Evolutionary conservation across 768 basidiomycete species (phyloP).

Genomic region (Rhizopogon salebrosus): DNA sequence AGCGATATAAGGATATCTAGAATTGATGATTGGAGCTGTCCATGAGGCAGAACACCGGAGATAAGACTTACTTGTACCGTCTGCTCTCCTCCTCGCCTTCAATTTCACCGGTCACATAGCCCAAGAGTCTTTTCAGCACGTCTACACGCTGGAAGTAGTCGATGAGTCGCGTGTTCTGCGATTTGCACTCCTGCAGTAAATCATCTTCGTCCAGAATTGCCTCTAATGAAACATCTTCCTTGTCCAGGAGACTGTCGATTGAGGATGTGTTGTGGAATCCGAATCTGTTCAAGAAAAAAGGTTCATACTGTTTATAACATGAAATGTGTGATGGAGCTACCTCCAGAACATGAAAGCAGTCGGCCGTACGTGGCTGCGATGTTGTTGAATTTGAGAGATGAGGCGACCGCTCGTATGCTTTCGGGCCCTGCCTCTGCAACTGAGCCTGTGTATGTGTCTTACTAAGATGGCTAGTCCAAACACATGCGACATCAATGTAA

Average conservation of each 20-base stretch:
- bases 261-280: slow-evolving; percentile 85
- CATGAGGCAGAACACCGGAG: slow-evolving; percentile 1
- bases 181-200: slow-evolving; percentile 91
- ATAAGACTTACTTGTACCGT: slow-evolving; percentile 60
- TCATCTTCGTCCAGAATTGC: slow-evolving; percentile 92
- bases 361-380: slow-evolving; percentile 2
- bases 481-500: background rate
- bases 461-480: slow-evolving; percentile 18
- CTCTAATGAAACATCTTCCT: slow-evolving; percentile 85
- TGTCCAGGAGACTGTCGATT: slow-evolving; percentile 87
- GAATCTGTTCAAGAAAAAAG: slow-evolving; percentile 52
- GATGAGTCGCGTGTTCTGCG: slow-evolving; percentile 84
- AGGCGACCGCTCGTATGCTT: background rate
- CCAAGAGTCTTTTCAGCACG: slow-evolving; percentile 73
- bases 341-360: slow-evolving; percentile 43
- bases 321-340: slow-evolving; percentile 21
- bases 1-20: slow-evolving; percentile 86
- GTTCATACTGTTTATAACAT: slow-evolving; percentile 2
- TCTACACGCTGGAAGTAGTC: slow-evolving; percentile 83
- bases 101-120: slow-evolving; percentile 83
- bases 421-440: background rate
- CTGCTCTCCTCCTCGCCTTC: slow-evolving; percentile 77
- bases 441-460: slow-evolving; percentile 11
- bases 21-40: background rate
- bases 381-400: slow-evolving; percentile 3